phyloP scores from a whole-genome alignment of 2,329 filamentous ascomycete species.

The Exophiala oligosperma region DNA sequence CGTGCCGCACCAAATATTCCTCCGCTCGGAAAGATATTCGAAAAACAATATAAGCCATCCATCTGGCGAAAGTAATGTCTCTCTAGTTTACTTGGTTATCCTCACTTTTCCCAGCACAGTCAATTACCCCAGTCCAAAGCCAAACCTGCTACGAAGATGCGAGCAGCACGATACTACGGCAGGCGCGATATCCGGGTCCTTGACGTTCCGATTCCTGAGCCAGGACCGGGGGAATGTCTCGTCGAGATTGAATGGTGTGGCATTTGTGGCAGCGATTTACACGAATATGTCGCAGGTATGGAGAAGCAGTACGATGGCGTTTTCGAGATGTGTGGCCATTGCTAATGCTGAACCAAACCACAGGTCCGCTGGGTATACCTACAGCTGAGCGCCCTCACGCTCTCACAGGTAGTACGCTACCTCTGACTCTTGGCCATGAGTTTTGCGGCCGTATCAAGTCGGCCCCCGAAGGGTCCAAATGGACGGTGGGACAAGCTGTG shows the following conservation, averaged over 20 bases:
- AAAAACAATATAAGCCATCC: too few species aligned
- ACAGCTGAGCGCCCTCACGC: slow-evolving; percentile 48
- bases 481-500: slow-evolving; percentile 17
- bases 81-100: background rate
- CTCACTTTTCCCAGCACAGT: background rate
- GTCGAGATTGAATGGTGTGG: slow-evolving; percentile 28
- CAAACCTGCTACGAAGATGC: slow-evolving; percentile 35
- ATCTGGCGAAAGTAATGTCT: background rate
- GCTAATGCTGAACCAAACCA: slow-evolving; percentile 6
- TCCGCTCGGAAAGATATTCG: too few species aligned
- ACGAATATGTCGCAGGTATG: slow-evolving; percentile 48
- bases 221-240: slow-evolving; percentile 42
- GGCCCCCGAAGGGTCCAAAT: slow-evolving; percentile 26
- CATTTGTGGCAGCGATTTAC: slow-evolving; percentile 36
- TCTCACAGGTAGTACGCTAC: slow-evolving; percentile 51
- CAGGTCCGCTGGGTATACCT: slow-evolving; percentile 46
- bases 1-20: too few species aligned
- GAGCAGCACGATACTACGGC: slow-evolving; percentile 46
- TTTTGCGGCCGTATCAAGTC: slow-evolving; percentile 47
- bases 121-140: background rate
- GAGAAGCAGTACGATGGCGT: slow-evolving; percentile 35
- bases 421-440: slow-evolving; percentile 55
- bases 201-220: slow-evolving; percentile 39
- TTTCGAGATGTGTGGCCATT: slow-evolving; percentile 33
- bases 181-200: slow-evolving; percentile 43